Conservation (phyloP, 2,329 filamentous ascomycete species). For the Diaporthe vexans region DNA sequence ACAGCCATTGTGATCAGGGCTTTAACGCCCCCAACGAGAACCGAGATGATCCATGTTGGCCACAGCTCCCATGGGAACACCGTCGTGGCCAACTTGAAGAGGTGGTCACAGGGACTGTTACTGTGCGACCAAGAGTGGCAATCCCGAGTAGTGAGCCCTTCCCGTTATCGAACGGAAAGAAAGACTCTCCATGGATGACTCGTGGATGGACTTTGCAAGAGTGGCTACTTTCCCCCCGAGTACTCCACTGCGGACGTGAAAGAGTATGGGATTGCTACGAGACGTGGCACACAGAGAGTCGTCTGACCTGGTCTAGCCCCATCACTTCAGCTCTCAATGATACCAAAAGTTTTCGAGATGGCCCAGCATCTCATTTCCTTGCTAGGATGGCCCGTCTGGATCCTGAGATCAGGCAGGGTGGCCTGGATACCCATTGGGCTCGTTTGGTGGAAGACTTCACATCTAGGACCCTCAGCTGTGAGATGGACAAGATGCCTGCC, state of each 20-base stretch:
- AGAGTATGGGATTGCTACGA: conserved; percentile 12
- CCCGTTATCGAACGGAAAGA: background rate
- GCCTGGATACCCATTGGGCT: background rate
- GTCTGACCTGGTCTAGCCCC: no score
- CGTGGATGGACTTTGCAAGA: background rate
- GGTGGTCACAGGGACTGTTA: background rate
- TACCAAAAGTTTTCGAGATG: background rate
- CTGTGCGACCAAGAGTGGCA: background rate
- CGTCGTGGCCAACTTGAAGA: background rate
- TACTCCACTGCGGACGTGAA: background rate
- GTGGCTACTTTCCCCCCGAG: background rate
- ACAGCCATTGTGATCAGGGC: background rate
- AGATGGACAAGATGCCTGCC: background rate
- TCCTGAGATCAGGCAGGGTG: rapidly evolving
- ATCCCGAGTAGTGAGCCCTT: background rate
- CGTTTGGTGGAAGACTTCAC: background rate
- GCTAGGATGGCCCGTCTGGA: background rate
- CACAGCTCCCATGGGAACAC: background rate
- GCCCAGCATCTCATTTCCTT: background rate
- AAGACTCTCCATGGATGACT: background rate
- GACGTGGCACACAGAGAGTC: background rate
- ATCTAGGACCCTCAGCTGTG: background rate
- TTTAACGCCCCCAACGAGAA: background rate
- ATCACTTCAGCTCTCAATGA: no score
- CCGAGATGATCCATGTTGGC: background rate